Base-by-base conservation (phyloP, 495 filamentous ascomycete species). In the Daldinia caldariorum region DNA sequence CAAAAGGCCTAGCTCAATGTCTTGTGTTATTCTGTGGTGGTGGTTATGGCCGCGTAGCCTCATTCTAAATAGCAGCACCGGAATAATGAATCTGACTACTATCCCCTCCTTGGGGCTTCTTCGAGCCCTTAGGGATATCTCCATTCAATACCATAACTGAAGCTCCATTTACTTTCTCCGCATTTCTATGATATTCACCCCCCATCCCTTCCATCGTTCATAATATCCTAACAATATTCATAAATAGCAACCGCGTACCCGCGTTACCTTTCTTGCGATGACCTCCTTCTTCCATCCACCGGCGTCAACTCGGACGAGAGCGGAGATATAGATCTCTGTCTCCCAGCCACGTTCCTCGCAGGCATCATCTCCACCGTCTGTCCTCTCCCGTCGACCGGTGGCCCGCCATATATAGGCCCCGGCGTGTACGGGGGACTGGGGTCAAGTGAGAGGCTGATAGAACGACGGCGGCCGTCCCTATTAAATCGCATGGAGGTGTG, bases 361-460 rank as follows among this genome's bases (percentile, higher is more conserved):
- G 69, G 69, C 53, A 18, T 20, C 58, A 63, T 59, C 47, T 66
- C 63, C 54, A 67, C 37, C 13, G 26, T 7, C 3, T 35, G 53
- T 0, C 58, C 41, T 3, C 16, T 20, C 14, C 43, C 26, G 0
- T 55, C 26, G 41, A 60, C 39, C 29, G 62, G 58, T 0, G 53
- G 53, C 0, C 47, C 53, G 12, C 49, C 58, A 18, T 60, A 54
- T 9, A 56, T 13, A 12, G 45, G 53, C 3, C 55, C 50, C 1
- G 67, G 61, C 18, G 63, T 55, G 22, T 71, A 71, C 20, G 69
- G 69, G 7, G 69, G 69, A 14, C 53, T 71, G 4, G 69, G 69
- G 7, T 71, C 69, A 38, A 58, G 37, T 10, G 50, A 47, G 51
- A 8, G 34, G 14, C 60, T 38, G 29, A 9, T 16, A 14, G 22